Base-by-base conservation (phyloP, 305 asterid species). In the Petunia hybrid region DNA sequence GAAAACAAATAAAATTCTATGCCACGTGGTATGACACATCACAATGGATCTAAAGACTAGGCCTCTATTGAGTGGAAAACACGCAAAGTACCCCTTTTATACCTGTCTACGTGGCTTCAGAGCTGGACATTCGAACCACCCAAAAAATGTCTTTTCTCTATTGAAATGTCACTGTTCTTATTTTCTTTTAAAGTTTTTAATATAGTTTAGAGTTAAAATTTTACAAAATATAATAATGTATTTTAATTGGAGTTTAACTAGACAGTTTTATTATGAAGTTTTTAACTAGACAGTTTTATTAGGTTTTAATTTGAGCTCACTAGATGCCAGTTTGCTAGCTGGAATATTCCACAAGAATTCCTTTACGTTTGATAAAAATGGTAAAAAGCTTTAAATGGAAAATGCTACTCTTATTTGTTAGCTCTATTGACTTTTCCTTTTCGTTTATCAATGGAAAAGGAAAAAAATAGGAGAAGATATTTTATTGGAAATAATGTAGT, bases 61-160 rank as follows among this genome's bases (percentile, higher is more conserved):
- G 22, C 36, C 62, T 78, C 38, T n/a, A 61, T 90, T 63, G 95
- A 90, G 91, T 93, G 83, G 86, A 82, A 51, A 55, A 78, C 94
- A 92, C 89, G 98, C 95, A 93, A 93, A 87, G 95, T 84, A 90
- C 85, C 85, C 56, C 31, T 66, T 48, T 77, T 46, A 3, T 5
- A 10, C 22, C 31, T 2, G 71, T 45, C 82, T 69, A 89, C 85
- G 94, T 91, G 92, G 89, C 87, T 35, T 82, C 90, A 87, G 65
- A 56, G 86, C 84, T 88, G 93, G 93, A 88, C 79, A 45, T 38
- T 35, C 66, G 4, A 70, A 59, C 81, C 41, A 48, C 83, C 71
- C 80, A 22, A n/a, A n/a, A 3, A 8, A 3, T 16, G 13, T 7
- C 39, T 22, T 22, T 14, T 67, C 53, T 67, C 12, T 35, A 41